Base-by-base conservation (phyloP, 805 yeast genomes). In the Candida fluviatilis region DNA sequence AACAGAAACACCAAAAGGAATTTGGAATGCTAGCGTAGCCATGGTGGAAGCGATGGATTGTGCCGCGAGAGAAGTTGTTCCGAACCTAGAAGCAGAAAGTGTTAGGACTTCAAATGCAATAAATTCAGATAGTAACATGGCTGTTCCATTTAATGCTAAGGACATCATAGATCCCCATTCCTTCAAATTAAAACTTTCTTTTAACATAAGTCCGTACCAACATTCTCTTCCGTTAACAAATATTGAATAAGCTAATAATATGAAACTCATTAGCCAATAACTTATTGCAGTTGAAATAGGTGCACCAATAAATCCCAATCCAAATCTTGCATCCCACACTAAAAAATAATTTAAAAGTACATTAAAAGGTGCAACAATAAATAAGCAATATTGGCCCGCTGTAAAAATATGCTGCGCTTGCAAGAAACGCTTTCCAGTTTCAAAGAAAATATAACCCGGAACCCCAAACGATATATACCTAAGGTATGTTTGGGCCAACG, bases 351-450 rank as follows among this genome's bases (percentile, higher is more conserved):
- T 84, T 44, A 83, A 54, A 4, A 82, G 27, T 10, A 79, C 69
- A 53, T 83, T 84, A 19, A 83, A 43, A 1, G 96, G 96, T 0
- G 89, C 82, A 40, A 85, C 77, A 3, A 85, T 50, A 14, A 75
- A 55, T 23, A 85, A 60, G 3, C 77, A 83, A 45, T 79, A 76
- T 5, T 95, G 84, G 8, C 90, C 82, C 4, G 95, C 95, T 52
- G 84, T 82, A 66, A 84, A 89, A 11, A 87, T 81, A 23, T 87
- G 86, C 58, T 88, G 96, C 0, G 95, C 86, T 63, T 87, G 96
- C 41, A 88, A 60, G 51, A 75, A 87, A 41, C 95, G 68, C 60
- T 89, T 88, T 18, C 87, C 80, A 31, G 87, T 76, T 60, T 89
- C 96, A 57, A 88, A 88, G 8, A 83, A 42, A 32, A 84, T 70